Percentiles rank a stretch among this genome's conserved stretches.
These are phyloP conservation scores for Phytophthora melonis DNA, from an alignment of 352 stramenopile genomes.

Conservation along the genomic window DNA sequence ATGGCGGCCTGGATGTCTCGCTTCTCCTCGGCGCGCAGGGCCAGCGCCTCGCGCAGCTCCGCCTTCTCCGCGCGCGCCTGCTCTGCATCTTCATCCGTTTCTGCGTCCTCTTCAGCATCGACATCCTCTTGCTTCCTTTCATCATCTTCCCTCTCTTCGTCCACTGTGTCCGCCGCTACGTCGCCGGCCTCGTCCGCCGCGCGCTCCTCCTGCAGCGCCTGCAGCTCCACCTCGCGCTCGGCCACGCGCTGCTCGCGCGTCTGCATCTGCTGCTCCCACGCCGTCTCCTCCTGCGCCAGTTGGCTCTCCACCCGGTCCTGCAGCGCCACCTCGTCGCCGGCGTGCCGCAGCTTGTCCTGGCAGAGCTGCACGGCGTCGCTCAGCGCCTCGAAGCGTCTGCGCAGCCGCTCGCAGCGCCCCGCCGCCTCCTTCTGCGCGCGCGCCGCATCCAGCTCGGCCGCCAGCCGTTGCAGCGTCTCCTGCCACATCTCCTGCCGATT, in stretches of 20 bases:
- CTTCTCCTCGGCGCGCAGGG: slow-evolving; percentile 66
- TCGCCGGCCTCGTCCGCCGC: slow-evolving; percentile 14
- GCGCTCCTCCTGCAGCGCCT: slow-evolving; percentile 49
- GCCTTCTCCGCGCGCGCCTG: slow-evolving; percentile 8
- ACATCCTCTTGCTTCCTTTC: too few species aligned
- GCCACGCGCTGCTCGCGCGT: slow-evolving; percentile 53
- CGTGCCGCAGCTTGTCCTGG: slow-evolving; percentile 44
- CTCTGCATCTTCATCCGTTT: not conserved
- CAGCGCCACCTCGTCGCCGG: slow-evolving; percentile 51
- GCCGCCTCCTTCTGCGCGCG: slow-evolving; percentile 24
- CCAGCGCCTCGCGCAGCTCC: slow-evolving; percentile 55
- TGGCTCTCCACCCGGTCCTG: slow-evolving; percentile 67
- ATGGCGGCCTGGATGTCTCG: slow-evolving; percentile 69
- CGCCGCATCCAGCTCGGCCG: slow-evolving; percentile 25
- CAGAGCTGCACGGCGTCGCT: slow-evolving; percentile 43
- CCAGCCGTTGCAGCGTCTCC: slow-evolving; percentile 38
- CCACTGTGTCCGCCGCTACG: too few species aligned
- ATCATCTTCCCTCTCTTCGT: too few species aligned
- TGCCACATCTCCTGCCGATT: slow-evolving; percentile 28
- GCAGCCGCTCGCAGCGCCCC: slow-evolving; percentile 43
- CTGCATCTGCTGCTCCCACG: slow-evolving; percentile 73
- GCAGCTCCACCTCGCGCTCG: slow-evolving; percentile 63
- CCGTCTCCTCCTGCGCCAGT: slow-evolving; percentile 61
- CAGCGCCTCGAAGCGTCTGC: slow-evolving; percentile 53
- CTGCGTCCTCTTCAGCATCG: not conserved